Conservation (phyloP, 2,329 filamentous ascomycete species). For the Chaetomiaceae sp. region DNA sequence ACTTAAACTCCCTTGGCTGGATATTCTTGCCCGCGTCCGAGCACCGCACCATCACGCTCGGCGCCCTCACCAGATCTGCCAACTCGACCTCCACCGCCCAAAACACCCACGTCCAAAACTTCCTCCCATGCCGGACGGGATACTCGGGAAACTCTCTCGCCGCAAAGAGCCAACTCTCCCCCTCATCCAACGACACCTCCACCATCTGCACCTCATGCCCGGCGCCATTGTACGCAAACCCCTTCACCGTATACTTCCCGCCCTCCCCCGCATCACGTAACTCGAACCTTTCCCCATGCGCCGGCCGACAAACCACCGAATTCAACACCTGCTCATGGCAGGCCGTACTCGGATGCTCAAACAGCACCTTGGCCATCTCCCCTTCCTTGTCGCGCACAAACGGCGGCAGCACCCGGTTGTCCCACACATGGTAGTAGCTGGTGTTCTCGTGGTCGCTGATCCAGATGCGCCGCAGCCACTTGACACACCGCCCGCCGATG, state of each 20-base stretch:
- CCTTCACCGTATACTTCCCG: constrained; percentile 41
- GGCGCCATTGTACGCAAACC: constrained; percentile 47
- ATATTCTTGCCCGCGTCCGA: constrained; percentile 11
- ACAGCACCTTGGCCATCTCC: constrained; percentile 43
- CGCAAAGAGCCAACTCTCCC: constrained; percentile 39
- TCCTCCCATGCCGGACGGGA: constrained; percentile 48
- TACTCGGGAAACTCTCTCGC: constrained; percentile 40
- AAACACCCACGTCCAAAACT: constrained; percentile 51
- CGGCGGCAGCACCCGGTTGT: constrained; percentile 48
- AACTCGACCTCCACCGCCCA: constrained; percentile 49
- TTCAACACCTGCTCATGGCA: constrained; percentile 48
- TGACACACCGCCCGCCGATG: constrained; percentile 43
- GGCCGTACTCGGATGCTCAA: constrained; percentile 44
- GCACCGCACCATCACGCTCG: constrained; percentile 42
- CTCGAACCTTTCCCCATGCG: constrained; percentile 41
- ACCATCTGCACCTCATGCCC: constrained; percentile 47
- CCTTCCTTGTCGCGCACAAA: constrained; percentile 48
- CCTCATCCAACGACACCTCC: constrained; percentile 45
- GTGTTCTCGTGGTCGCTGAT: constrained; percentile 41
- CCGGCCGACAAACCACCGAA: constrained; percentile 43
- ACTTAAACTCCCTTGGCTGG: constrained; percentile 8
- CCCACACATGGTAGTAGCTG: constrained; percentile 47
- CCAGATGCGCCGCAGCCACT: constrained; percentile 43
- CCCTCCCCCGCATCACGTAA: constrained; percentile 36
- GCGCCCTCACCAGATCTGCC: constrained; percentile 39